Evolutionary conservation across 768 basidiomycete species (phyloP).

Genomic region (Plicaturopsis crispa): DNA sequence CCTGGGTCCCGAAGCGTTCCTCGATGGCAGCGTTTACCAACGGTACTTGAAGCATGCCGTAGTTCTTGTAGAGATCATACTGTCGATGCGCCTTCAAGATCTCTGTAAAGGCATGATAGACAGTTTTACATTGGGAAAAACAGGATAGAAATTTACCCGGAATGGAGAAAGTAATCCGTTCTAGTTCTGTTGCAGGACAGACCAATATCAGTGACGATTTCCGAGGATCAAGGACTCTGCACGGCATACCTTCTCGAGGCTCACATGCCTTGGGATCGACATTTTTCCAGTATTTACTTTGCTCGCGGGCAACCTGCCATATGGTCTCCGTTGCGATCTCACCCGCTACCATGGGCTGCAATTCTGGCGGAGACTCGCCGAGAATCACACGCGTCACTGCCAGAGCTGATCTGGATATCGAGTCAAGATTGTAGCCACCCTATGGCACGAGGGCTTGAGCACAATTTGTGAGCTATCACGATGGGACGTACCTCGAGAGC

Average conservation of each 20-base stretch:
- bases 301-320: slow-evolving; percentile 79
- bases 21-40: slow-evolving; percentile 61
- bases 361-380: slow-evolving; percentile 75
- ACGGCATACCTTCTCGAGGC: slow-evolving; percentile 62
- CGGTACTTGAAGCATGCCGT: slow-evolving; percentile 78
- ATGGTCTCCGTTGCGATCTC: slow-evolving; percentile 85
- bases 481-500: slow-evolving; percentile 75
- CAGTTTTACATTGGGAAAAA: slow-evolving; percentile 3
- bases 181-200: slow-evolving; percentile 36
- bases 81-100: slow-evolving; percentile 88
- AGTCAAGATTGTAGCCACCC: slow-evolving; percentile 94
- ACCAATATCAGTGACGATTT: background rate
- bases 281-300: slow-evolving; percentile 88
- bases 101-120: slow-evolving; percentile 33
- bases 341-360: slow-evolving; percentile 66
- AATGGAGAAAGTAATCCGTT: slow-evolving; percentile 57
- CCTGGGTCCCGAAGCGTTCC: slow-evolving; percentile 69
- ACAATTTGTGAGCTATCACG: background rate
- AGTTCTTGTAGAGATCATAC: slow-evolving; percentile 66
- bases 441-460: slow-evolving; percentile 21
- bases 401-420: slow-evolving; percentile 80
- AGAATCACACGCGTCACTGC: slow-evolving; percentile 86
- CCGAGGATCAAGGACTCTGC: background rate
- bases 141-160: slow-evolving; percentile 39
- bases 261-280: slow-evolving; percentile 79